Evolutionary conservation across 116 monocot species (phyloP).

Genomic region (Dioscorea cayenensis): DNA sequence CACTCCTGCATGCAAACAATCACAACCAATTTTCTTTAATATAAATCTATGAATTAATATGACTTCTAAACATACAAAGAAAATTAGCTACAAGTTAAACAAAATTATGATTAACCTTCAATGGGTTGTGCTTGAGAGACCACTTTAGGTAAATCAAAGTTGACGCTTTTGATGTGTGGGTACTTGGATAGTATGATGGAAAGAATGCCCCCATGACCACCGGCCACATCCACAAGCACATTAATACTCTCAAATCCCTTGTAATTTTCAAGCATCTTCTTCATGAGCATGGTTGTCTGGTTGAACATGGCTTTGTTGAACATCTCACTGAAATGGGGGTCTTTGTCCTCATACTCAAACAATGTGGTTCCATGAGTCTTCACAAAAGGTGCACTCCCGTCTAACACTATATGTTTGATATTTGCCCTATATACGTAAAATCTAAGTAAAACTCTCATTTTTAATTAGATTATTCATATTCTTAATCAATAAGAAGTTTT

Average conservation of each 20-base stretch:
- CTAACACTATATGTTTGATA: slow-evolving; percentile 17
- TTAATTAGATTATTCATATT: no score
- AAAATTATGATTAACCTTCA: neutral
- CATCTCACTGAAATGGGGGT: neutral
- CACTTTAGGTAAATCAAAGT: slow-evolving; percentile 11
- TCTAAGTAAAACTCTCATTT: neutral
- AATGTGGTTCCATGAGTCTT: slow-evolving; percentile 7
- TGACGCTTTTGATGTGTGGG: slow-evolving; percentile 7
- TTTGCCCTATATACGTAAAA: no score
- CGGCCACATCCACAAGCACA: slow-evolving; percentile 3
- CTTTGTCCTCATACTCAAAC: slow-evolving; percentile 8
- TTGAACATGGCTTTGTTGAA: slow-evolving; percentile 16
- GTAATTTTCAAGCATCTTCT: slow-evolving; percentile 10
- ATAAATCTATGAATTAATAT: no score
- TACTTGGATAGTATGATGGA: slow-evolving; percentile 7
- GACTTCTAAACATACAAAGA: neutral
- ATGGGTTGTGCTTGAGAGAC: neutral
- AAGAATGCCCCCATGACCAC: slow-evolving; percentile 3
- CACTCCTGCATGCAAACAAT: neutral
- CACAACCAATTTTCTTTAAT: no score
- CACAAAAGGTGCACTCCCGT: slow-evolving; percentile 7
- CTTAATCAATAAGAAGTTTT: no score
- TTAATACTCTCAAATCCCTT: slow-evolving; percentile 2
- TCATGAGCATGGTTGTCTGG: slow-evolving; percentile 3
- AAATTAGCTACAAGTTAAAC: neutral